Base-by-base conservation (phyloP, 1,139 yeast genomes). In the Saccharomyces hybrid region DNA sequence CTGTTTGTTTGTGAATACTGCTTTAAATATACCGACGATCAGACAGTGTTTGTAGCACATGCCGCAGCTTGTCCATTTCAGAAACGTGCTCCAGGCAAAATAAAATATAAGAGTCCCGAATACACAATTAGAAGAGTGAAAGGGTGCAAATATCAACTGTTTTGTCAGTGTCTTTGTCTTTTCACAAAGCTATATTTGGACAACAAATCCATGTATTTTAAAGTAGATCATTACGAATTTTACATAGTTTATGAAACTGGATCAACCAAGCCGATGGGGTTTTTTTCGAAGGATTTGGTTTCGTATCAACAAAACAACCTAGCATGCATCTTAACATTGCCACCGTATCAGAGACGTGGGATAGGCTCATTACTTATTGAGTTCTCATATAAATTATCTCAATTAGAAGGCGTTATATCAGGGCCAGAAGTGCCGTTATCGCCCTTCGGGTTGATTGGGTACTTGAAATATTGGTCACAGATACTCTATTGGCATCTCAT, bases 361-460 rank as follows among this genome's bases (percentile, higher is more conserved):
- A 71, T 91, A 41, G 99, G 99, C 0, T 81, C 88, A 3, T 73
- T 88, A 14, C 68, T 93, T 49, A 88, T 93, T 31, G 91, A 88
- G 56, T 88, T 89, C 61, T 89, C 95, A 54, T 93, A 91, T 65
- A 82, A 79, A 28, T 68, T 89, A 21, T 88, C 96, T 0, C 73
- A 75, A 51, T 78, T 62, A 67, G 87, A 72, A 71, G 82, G 68
- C 65, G 72, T 74, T 51, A 69, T 76, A 31, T 90, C 97, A 55
- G 96, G 97, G 0, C 99, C 99, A 0, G 99, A 93, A 68, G 80
- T 84, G 60, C 99, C 99, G 0, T 73, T 93, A 19, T 87, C 96
- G 4, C 85, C 86, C 0, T 87, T 82, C 68, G 99, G 99, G 0
- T 77, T 78, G 52, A 74, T 81, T 4, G 81, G 91, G 4, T 93